These are phyloP conservation scores for Pleurotus eryngii DNA, from an alignment of 768 basidiomycete species.

Conservation along the genomic window DNA sequence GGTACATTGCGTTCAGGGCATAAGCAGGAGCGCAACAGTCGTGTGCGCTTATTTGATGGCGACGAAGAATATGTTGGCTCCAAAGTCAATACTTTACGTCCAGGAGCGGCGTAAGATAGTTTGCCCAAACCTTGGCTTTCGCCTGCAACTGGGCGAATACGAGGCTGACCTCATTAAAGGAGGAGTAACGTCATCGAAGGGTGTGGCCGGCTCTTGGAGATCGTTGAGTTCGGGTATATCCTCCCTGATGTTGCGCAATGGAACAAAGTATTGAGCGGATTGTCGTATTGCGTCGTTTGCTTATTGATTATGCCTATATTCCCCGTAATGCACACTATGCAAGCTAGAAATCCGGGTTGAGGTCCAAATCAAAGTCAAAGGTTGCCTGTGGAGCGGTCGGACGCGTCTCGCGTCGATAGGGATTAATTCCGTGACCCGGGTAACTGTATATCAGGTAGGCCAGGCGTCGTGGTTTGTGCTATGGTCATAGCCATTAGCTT, in stretches of 20 bases:
- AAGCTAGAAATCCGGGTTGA: constrained; percentile 73
- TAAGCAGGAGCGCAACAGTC: constrained; percentile 73
- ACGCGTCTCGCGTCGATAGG: constrained; percentile 69
- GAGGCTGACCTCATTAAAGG: constrained; percentile 5
- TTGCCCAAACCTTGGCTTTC: constrained; percentile 66
- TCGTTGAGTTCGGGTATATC: too few relatives aligned
- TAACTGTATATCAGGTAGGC: constrained; percentile 43
- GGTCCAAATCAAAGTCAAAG: constrained; percentile 80
- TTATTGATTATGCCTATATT: too few relatives aligned
- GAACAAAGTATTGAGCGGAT: too few relatives aligned
- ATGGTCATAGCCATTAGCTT: neutral
- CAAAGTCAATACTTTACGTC: constrained; percentile 53
- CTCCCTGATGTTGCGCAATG: too few relatives aligned
- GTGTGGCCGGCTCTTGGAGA: too few relatives aligned
- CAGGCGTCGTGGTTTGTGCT: constrained; percentile 67
- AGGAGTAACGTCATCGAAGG: too few relatives aligned
- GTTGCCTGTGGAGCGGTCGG: constrained; percentile 53
- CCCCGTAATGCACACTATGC: neutral
- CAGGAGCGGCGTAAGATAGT: constrained; percentile 57
- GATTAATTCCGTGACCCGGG: constrained; percentile 52
- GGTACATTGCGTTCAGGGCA: constrained; percentile 78
- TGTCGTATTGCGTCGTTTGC: too few relatives aligned
- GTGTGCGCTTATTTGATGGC: constrained; percentile 71
- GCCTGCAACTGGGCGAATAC: constrained; percentile 50
- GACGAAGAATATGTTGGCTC: constrained; percentile 45